These are phyloP conservation scores for Eimeria acervulina DNA, from an alignment of 169 alveolate genomes.

Conservation along the genomic window DNA sequence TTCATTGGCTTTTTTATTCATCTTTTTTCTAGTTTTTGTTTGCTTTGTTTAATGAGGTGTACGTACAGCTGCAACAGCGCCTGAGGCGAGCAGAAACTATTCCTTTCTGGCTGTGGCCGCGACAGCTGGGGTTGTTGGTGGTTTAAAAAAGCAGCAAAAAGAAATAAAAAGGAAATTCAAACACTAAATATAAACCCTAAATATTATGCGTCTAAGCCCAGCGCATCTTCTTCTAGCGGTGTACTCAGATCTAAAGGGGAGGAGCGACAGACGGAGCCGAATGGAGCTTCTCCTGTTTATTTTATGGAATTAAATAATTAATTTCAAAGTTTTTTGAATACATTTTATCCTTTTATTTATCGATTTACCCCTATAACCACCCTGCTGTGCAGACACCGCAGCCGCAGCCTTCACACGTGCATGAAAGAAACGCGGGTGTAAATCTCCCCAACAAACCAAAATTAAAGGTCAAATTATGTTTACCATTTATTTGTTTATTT, in stretches of 20 bases:
- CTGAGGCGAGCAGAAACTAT: not conserved
- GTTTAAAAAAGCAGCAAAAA: not conserved
- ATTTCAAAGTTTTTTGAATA: not conserved
- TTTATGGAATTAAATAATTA: not conserved
- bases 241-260: not conserved
- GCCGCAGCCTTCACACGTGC: not conserved
- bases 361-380: not conserved
- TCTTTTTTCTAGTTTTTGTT: not conserved
- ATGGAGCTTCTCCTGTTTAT: not conserved
- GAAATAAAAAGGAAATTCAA: not conserved
- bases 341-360: not conserved
- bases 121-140: not conserved
- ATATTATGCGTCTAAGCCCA: not conserved
- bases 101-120: not conserved
- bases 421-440: not conserved
- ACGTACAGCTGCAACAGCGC: not conserved
- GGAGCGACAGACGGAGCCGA: not conserved
- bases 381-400: not conserved
- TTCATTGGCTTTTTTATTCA: not conserved
- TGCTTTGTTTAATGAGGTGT: not conserved
- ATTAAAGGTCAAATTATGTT: no score
- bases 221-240: not conserved
- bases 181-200: not conserved
- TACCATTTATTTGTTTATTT: no score
- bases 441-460: no score